phyloP scores from a whole-genome alignment of 2,329 filamentous ascomycete genomes.

The Myriosclerotinia scirpicola region DNA sequence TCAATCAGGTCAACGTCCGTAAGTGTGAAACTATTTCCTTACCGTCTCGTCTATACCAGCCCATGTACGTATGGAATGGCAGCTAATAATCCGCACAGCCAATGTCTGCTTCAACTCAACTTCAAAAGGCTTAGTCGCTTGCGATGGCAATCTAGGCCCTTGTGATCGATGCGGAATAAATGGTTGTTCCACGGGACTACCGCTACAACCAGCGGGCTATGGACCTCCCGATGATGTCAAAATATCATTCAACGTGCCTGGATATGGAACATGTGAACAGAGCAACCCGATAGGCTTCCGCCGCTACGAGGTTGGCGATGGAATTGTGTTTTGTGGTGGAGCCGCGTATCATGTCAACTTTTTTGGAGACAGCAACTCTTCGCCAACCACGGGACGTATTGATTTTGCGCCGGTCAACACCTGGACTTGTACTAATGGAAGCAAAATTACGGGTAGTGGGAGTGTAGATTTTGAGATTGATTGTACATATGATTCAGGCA shows the following conservation, averaged over 20 bases:
- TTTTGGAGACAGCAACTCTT: neutral
- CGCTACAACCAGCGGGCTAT: neutral
- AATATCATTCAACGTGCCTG: neutral
- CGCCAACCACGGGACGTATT: neutral
- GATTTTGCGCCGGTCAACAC: neutral
- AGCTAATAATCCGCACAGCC: neutral
- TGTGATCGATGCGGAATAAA: neutral
- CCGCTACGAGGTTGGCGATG: neutral
- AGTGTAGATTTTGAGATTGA: constrained; percentile 1
- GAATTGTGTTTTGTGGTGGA: constrained; percentile 3
- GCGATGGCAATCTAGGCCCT: neutral
- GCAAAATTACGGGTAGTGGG: neutral
- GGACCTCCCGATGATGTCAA: neutral
- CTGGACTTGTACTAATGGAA: constrained; percentile 16
- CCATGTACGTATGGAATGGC: neutral
- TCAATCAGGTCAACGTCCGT: neutral
- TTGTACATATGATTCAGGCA: constrained; percentile 3
- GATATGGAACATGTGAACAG: neutral
- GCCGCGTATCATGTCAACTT: constrained; percentile 1
- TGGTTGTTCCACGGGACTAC: neutral
- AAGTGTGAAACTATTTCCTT: neutral
- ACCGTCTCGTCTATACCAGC: neutral
- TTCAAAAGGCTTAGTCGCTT: neutral
- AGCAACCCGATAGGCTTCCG: neutral
- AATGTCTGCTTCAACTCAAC: neutral